Evolutionary conservation across 2,329 filamentous ascomycete genomes (phyloP).

Genomic region (Fusarium xyrophilum): DNA sequence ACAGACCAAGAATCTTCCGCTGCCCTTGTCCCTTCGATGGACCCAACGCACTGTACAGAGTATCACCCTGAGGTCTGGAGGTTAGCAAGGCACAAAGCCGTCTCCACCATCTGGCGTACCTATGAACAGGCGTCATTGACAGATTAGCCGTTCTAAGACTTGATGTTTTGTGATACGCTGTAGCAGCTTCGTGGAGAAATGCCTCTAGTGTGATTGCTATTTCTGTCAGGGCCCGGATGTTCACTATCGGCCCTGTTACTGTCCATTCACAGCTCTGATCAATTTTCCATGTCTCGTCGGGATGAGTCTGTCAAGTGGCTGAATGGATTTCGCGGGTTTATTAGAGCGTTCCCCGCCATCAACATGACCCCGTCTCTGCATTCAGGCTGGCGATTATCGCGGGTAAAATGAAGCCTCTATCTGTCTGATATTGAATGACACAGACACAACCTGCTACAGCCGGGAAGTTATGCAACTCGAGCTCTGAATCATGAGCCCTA

Average conservation of each 20-base stretch:
- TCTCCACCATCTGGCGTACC: slow-evolving; percentile 30
- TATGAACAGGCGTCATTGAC: slow-evolving; percentile 18
- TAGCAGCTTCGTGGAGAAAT: slow-evolving; percentile 5
- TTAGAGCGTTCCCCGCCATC: slow-evolving; percentile 14
- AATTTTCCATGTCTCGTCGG: background rate
- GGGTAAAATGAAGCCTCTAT: background rate
- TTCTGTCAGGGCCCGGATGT: slow-evolving; percentile 5
- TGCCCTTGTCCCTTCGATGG: slow-evolving; percentile 24
- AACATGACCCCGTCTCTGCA: background rate
- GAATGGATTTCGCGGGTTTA: slow-evolving; percentile 15
- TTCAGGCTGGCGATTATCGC: slow-evolving; percentile 16
- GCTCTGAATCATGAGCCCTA: background rate
- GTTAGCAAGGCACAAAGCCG: slow-evolving; percentile 23
- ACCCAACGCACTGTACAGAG: slow-evolving; percentile 13
- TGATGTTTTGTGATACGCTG: slow-evolving; percentile 1
- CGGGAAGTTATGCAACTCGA: background rate
- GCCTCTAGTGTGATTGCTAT: background rate
- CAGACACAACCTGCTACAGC: background rate
- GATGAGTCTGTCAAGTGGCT: slow-evolving; percentile 4
- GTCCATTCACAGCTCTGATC: slow-evolving; percentile 17
- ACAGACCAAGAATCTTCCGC: slow-evolving; percentile 8
- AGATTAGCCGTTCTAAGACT: slow-evolving; percentile 22
- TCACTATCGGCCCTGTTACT: slow-evolving; percentile 2
- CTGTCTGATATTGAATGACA: background rate
- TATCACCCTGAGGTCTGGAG: background rate